Evolutionary conservation across 306 rosid species (phyloP).

Genomic region (Prunus armeniaca): DNA sequence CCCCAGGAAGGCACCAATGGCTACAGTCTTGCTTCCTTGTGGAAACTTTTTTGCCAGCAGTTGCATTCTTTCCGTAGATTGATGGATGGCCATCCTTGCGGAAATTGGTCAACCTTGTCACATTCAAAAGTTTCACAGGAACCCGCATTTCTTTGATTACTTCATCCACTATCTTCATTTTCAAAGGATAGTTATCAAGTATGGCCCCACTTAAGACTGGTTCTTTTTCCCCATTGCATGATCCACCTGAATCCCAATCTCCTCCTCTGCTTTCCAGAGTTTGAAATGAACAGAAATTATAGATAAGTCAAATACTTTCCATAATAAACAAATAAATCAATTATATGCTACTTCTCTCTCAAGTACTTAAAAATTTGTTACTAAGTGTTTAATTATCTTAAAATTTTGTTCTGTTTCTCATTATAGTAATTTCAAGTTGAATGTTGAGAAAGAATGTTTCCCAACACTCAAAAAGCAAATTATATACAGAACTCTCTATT

Average conservation of each 20-base stretch:
- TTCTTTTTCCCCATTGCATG: constrained; percentile 82
- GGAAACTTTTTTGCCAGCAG: constrained; percentile 48
- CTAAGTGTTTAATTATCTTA: background rate
- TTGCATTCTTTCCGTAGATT: constrained; percentile 43
- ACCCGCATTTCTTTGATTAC: constrained; percentile 64
- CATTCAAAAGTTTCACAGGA: constrained; percentile 72
- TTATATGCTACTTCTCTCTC: background rate
- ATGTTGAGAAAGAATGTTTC: background rate
- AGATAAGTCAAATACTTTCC: background rate
- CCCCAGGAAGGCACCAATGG: constrained; percentile 98
- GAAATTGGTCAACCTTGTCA: constrained; percentile 85
- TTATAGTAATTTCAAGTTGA: background rate
- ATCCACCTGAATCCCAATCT: constrained; percentile 98
- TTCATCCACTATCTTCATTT: constrained; percentile 90
- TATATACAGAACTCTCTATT: background rate
- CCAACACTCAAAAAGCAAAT: background rate
- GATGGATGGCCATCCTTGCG: constrained; percentile 98
- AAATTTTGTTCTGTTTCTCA: background rate
- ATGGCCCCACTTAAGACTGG: constrained; percentile 72
- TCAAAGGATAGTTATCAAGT: constrained; percentile 69
- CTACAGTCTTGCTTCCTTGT: constrained; percentile 77
- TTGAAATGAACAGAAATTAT: background rate
- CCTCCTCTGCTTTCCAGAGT: constrained; percentile 67
- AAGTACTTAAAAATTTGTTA: background rate
- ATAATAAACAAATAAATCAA: background rate